phyloP scores from a whole-genome alignment of 2,329 filamentous ascomycete species.

The Huntiella savannae region DNA sequence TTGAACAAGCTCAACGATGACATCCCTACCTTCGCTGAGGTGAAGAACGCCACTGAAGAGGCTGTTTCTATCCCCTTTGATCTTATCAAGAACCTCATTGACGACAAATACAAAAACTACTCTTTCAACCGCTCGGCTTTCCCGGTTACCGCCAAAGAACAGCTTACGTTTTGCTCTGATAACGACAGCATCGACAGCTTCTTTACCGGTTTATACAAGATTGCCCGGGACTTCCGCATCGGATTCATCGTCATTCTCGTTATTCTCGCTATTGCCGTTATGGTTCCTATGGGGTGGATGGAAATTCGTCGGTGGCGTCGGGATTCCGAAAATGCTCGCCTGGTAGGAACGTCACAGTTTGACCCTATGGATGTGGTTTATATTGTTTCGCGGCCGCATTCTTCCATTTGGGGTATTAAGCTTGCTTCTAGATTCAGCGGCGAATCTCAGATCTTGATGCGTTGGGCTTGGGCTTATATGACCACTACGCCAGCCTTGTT shows the following conservation, averaged over 20 bases:
- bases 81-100: slow-evolving; percentile 53
- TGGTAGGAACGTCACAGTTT: slow-evolving; percentile 45
- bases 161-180: slow-evolving; percentile 72
- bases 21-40: slow-evolving; percentile 66
- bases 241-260: slow-evolving; percentile 60
- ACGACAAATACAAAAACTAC: slow-evolving; percentile 52
- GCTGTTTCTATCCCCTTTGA: slow-evolving; percentile 67
- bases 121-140: slow-evolving; percentile 61
- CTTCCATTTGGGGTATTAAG: slow-evolving; percentile 52
- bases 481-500: slow-evolving; percentile 74
- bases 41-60: slow-evolving; percentile 61
- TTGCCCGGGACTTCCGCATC: slow-evolving; percentile 50
- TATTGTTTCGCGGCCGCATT: slow-evolving; percentile 64
- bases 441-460: slow-evolving; percentile 49
- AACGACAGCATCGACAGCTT: slow-evolving; percentile 68
- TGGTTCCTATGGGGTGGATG: slow-evolving; percentile 59
- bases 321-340: slow-evolving; percentile 48
- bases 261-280: slow-evolving; percentile 50
- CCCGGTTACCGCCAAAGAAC: slow-evolving; percentile 65
- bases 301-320: slow-evolving; percentile 61
- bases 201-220: slow-evolving; percentile 51
- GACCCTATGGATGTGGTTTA: slow-evolving; percentile 82
- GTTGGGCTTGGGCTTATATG: slow-evolving; percentile 77
- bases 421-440: slow-evolving; percentile 41
- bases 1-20: slow-evolving; percentile 56